These are phyloP conservation scores for Albizia julibrissin DNA, from an alignment of 306 rosid genomes.

Conservation along the genomic window DNA sequence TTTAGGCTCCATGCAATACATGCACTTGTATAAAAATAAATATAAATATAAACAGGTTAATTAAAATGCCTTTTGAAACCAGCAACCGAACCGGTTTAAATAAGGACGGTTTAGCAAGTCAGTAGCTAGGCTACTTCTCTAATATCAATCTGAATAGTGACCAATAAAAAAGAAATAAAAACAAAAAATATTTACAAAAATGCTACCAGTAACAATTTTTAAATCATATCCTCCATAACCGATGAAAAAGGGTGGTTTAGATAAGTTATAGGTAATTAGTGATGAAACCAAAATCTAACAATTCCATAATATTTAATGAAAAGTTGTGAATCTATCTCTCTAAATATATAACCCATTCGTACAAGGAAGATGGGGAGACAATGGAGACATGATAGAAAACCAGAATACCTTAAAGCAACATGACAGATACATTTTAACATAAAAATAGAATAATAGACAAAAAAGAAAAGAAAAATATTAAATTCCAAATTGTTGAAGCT, in stretches of 20 bases:
- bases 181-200: too few relatives aligned
- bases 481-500: conserved; percentile 30
- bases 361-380: conserved; percentile 29
- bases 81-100: too few relatives aligned
- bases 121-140: too few relatives aligned
- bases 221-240: neutral
- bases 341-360: conserved; percentile 4
- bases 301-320: neutral
- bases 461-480: neutral
- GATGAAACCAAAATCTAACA: neutral
- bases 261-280: neutral
- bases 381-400: conserved; percentile 27
- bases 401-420: conserved; percentile 31
- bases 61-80: too few relatives aligned
- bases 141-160: too few relatives aligned
- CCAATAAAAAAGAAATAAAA: too few relatives aligned
- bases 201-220: too few relatives aligned
- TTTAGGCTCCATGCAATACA: too few relatives aligned
- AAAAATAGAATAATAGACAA: neutral
- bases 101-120: too few relatives aligned
- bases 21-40: too few relatives aligned
- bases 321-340: neutral
- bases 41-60: too few relatives aligned
- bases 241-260: neutral
- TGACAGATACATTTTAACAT: neutral